These are phyloP conservation scores for Solanum hybrid DNA, from an alignment of 305 asterid genomes.

Conservation along the genomic window DNA sequence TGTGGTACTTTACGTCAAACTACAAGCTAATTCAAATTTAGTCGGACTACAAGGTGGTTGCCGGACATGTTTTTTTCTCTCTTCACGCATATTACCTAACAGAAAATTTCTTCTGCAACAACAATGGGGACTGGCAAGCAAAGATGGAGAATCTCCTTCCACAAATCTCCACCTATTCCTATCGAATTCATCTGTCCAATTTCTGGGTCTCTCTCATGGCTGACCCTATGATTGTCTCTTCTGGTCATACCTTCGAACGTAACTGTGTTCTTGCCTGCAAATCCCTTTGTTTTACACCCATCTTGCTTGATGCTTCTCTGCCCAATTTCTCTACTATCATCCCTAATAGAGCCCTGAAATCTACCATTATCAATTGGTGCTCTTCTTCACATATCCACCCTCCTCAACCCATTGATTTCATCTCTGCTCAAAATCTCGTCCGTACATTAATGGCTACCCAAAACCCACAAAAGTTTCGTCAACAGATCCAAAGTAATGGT, in stretches of 20 bases:
- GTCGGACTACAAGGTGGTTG: too few relatives aligned
- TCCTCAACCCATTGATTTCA: slow-evolving; percentile 29
- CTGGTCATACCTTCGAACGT: slow-evolving; percentile 86
- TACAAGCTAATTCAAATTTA: too few relatives aligned
- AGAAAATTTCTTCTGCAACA: too few relatives aligned
- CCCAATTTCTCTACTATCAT: slow-evolving; percentile 58
- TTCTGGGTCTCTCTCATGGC: slow-evolving; percentile 55
- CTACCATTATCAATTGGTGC: slow-evolving; percentile 70
- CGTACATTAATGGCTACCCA: slow-evolving; percentile 18
- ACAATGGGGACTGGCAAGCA: too few relatives aligned
- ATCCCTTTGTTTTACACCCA: slow-evolving; percentile 44
- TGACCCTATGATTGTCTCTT: slow-evolving; percentile 72
- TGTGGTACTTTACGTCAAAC: too few relatives aligned
- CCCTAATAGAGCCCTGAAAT: slow-evolving; percentile 67
- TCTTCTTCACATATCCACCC: slow-evolving; percentile 28
- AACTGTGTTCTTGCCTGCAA: slow-evolving; percentile 53
- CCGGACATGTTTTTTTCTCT: neutral
- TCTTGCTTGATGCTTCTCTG: slow-evolving; percentile 34
- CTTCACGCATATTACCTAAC: too few relatives aligned
- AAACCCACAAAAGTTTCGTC: neutral
- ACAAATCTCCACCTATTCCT: slow-evolving; percentile 29
- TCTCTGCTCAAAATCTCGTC: slow-evolving; percentile 48
- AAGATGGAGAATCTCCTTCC: slow-evolving; percentile 14
- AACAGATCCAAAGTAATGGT: too few relatives aligned
- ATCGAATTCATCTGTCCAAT: slow-evolving; percentile 64